Evolutionary conservation across 352 stramenopile genomes (phyloP), one percentile per base, ranked within the genome.

Genomic region (Thraustochytrium sp.): DNA sequence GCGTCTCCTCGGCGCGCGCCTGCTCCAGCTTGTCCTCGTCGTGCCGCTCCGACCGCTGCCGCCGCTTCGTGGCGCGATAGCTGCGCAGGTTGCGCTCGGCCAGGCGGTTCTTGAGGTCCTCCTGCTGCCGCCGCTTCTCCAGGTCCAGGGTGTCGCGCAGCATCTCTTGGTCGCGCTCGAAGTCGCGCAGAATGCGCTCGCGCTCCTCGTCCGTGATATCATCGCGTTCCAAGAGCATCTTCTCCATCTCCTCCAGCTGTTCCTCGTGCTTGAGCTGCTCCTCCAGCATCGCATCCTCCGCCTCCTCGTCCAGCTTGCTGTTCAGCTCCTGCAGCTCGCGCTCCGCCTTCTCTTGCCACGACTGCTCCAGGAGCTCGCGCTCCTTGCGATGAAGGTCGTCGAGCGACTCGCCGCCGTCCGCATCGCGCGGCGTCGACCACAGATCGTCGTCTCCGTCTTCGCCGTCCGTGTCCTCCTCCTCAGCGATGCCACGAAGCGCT

Each of bases 81-180:
- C 51, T 82, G 49, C 74, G 51, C 4, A 82, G 74, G 13, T 82
- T 82, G 26, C 74, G 34, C 74, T 82, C 37, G 2, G 56, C 74
- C 9, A 82, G 42, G 13, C 74, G 11, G 49, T 82, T 82, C 53
- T 82, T 82, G n/a, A 82, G 42, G 46, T 82, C 74, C 38, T 82
- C 74, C 29, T 82, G 74, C 74, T 82, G 74, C n/a, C 74, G 51
- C 21, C 74, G 51, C 18, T 82, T 82, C 46, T 82, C 74, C 13
- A 82, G 31, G 26, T 65, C 34, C 16, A 82, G 74, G n/a, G 51
- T 63, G 13, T 82, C 74, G 23, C 53, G 49, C 8, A 82, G 74
- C 51, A 73, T 73, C 23, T 82, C 49, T n/a, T 82, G 74, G 53
- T 82, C 74, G 21, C 36, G 16, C 46, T 73, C 37, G 44, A 82